Evolutionary conservation across 495 filamentous ascomycete genomes (phyloP).

Genomic region (Mycothermus thermophilus): DNA sequence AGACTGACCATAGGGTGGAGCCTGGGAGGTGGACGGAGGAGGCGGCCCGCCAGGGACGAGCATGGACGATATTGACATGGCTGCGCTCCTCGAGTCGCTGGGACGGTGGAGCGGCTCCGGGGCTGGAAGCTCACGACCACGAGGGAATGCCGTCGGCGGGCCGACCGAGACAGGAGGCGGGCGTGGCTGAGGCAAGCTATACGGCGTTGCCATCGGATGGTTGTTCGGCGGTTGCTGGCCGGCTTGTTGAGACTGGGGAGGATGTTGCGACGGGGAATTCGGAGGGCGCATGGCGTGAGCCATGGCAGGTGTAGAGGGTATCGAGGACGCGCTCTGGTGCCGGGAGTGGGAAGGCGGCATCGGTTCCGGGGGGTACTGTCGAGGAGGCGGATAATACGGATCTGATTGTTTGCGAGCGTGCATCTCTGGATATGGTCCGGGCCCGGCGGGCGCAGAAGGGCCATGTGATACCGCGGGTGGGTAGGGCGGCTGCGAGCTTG

Average conservation of each 20-base stretch:
- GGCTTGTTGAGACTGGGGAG: conserved; percentile 17
- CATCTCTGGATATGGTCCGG: conserved; percentile 29
- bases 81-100: conserved; percentile 42
- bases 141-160: conserved; percentile 36
- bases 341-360: conserved; percentile 34
- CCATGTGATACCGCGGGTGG: conserved; percentile 13
- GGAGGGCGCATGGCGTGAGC: conserved; percentile 41
- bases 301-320: conserved; percentile 29
- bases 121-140: conserved; percentile 41
- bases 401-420: conserved; percentile 39
- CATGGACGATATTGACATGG: conserved; percentile 96
- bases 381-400: conserved; percentile 30
- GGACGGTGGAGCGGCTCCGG: conserved; percentile 34
- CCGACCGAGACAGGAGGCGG: conserved; percentile 39
- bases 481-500: conserved; percentile 19
- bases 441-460: conserved; percentile 11
- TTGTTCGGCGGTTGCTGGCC: conserved; percentile 25
- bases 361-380: conserved; percentile 34
- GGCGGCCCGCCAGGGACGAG: conserved; percentile 59
- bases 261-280: conserved; percentile 35
- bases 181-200: conserved; percentile 32
- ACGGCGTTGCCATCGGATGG: conserved; percentile 31
- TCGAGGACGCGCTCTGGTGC: conserved; percentile 39
- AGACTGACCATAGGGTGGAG: conserved; percentile 28
- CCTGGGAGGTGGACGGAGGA: conserved; percentile 36